Evolutionary conservation across 805 yeast genomes (phyloP).

Genomic region (Cephaloascus albidus): DNA sequence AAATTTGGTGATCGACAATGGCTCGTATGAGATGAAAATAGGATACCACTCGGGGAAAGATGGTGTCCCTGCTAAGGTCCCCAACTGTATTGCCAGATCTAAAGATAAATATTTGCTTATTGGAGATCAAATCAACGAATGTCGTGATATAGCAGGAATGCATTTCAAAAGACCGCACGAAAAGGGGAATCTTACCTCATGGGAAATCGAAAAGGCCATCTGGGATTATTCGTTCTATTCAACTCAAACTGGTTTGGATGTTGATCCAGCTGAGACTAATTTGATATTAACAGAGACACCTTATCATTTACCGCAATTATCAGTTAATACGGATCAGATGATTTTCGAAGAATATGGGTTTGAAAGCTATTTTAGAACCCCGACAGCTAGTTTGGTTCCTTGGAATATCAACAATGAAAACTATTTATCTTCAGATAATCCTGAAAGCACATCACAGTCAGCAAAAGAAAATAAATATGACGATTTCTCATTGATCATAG

Average conservation of each 20-base stretch:
- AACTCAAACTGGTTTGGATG: constrained; percentile 20
- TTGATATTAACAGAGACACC: constrained; percentile 75
- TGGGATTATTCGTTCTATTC: constrained; percentile 77
- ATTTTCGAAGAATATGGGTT: constrained; percentile 92
- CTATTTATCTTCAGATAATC: constrained; percentile 14
- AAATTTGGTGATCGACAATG: constrained; percentile 76
- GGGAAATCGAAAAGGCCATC: constrained; percentile 82
- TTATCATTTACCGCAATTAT: constrained; percentile 69
- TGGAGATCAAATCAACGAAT: constrained; percentile 57
- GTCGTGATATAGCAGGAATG: constrained; percentile 69
- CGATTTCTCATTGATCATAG: constrained; percentile 75
- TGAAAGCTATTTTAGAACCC: constrained; percentile 55
- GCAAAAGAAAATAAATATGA: constrained; percentile 10
- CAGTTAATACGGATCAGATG: constrained; percentile 82
- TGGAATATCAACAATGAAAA: constrained; percentile 31
- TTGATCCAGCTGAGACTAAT: constrained; percentile 41
- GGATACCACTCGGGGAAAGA: constrained; percentile 35
- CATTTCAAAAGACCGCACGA: constrained; percentile 76
- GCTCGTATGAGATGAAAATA: constrained; percentile 72
- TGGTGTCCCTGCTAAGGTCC: constrained; percentile 37
- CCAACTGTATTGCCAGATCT: constrained; percentile 67
- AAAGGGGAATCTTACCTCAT: constrained; percentile 79
- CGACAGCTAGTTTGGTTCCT: constrained; percentile 52
- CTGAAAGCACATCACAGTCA: constrained; percentile 1
- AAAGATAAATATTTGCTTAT: constrained; percentile 65